Conservation (phyloP, 441 rosid species). For the Pelargonium cotyledonis region DNA sequence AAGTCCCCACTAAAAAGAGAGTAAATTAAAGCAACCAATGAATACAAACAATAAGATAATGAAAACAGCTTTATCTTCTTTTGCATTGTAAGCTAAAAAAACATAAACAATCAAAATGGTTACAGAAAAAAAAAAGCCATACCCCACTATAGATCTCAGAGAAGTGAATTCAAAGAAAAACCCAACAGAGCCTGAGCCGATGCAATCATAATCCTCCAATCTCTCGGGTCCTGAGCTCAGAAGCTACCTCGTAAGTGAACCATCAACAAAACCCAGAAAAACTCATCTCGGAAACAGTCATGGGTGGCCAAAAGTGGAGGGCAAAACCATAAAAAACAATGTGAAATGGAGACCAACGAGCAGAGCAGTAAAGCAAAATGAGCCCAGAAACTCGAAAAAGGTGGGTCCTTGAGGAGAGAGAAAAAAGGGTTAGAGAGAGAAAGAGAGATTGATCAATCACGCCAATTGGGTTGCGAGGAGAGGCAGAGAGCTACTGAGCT, state of each 20-base stretch:
- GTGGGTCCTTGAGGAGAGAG: background rate
- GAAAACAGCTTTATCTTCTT: conserved; percentile 40
- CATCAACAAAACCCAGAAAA: conserved; percentile 4
- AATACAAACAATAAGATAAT: conserved; percentile 27
- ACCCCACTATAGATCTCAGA: conserved; percentile 59
- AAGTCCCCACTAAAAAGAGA: conserved; percentile 22
- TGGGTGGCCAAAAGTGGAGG: conserved; percentile 16
- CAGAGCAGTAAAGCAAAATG: conserved; percentile 1
- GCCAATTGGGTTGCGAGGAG: conserved; percentile 15
- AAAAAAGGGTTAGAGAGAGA: background rate
- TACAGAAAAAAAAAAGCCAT: conserved; percentile 22
- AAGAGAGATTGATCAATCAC: background rate
- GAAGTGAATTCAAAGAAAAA: conserved; percentile 37
- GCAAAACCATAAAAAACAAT: conserved; percentile 17
- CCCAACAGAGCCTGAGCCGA: conserved; percentile 29
- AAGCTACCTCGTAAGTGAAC: conserved; percentile 23
- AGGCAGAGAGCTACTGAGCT: conserved; percentile 38
- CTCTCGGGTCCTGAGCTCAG: conserved; percentile 26
- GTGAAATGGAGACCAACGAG: conserved; percentile 18
- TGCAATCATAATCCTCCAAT: conserved; percentile 32
- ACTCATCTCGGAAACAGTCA: conserved; percentile 27
- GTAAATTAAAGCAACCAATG: conserved; percentile 22
- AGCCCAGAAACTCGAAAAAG: background rate
- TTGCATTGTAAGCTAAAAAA: conserved; percentile 47
- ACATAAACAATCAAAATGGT: background rate